Percentiles rank a stretch among this genome's conserved stretches.
Evolutionary conservation across 2,329 filamentous ascomycete species (phyloP).

Genomic region (Aspergillus sp.): DNA sequence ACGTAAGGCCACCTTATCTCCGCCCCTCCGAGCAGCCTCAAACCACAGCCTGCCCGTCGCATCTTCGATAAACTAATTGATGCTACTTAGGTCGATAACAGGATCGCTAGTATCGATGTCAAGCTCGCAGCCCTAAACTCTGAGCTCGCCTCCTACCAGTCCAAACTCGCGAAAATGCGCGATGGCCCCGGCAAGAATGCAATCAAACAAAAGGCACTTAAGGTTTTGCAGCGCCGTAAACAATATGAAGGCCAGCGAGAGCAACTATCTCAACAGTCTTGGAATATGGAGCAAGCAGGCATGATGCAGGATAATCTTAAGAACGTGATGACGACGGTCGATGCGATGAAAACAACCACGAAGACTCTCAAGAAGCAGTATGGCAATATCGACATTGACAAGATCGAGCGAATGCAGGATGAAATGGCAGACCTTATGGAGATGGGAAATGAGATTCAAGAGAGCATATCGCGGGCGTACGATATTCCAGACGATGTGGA

Average conservation of each 20-base stretch:
- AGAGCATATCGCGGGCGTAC: constrained; percentile 87
- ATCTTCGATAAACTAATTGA: background rate
- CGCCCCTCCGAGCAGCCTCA: constrained; percentile 5
- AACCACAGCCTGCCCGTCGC: background rate
- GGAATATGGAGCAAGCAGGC: constrained; percentile 98
- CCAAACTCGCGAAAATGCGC: constrained; percentile 88
- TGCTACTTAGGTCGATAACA: constrained; percentile 68
- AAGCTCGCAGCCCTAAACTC: constrained; percentile 91
- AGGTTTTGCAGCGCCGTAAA: constrained; percentile 89
- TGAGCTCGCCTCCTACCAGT: constrained; percentile 85
- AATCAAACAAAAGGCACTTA: constrained; percentile 91
- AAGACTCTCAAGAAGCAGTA: constrained; percentile 93
- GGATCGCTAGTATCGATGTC: constrained; percentile 86
- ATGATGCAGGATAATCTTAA: constrained; percentile 99
- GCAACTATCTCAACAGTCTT: constrained; percentile 89
- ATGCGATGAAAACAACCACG: constrained; percentile 96
- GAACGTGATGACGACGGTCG: constrained; percentile 97
- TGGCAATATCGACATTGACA: constrained; percentile 94
- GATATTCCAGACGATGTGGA: constrained; percentile 97
- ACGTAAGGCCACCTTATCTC: constrained; percentile 56
- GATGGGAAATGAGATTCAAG: constrained; percentile 97
- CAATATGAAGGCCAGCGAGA: constrained; percentile 94
- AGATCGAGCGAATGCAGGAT: constrained; percentile 96
- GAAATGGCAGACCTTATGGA: constrained; percentile 99
- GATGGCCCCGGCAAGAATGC: constrained; percentile 92